A percentile compares a stretch with the other conserved stretches of the same genome.
Evolutionary conservation across 257 asterid genomes (phyloP).

Genomic region (Penstemon barbatus): DNA sequence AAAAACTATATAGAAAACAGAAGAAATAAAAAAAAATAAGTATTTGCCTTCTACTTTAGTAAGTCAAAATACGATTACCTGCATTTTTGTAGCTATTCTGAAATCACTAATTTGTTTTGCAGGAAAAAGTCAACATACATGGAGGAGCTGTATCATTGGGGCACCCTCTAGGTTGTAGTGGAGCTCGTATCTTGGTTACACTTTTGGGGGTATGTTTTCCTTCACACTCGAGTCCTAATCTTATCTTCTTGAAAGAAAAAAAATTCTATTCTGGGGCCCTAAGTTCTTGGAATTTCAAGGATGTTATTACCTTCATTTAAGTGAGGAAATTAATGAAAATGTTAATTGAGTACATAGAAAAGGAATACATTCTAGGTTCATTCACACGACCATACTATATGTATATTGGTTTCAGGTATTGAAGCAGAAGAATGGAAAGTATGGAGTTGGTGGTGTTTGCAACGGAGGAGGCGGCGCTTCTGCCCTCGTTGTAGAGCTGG

Average conservation of each 20-base stretch:
- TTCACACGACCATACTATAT: slow-evolving; percentile 10
- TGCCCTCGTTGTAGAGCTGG: slow-evolving; percentile 79
- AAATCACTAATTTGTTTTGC: slow-evolving; percentile 33
- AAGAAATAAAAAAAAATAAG: neutral
- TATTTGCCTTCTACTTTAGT: neutral
- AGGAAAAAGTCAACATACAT: slow-evolving; percentile 86
- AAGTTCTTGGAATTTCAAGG: neutral
- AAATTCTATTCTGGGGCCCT: neutral
- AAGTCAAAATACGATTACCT: neutral
- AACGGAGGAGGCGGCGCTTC: slow-evolving; percentile 99
- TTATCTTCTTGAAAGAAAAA: neutral
- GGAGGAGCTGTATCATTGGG: slow-evolving; percentile 99
- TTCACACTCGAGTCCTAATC: neutral
- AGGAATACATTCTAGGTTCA: neutral
- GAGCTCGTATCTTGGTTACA: slow-evolving; percentile 93
- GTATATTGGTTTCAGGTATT: slow-evolving; percentile 51
- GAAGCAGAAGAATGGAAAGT: slow-evolving; percentile 77
- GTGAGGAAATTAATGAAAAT: neutral
- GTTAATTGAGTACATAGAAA: neutral
- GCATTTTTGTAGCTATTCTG: slow-evolving; percentile 9
- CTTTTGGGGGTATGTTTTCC: slow-evolving; percentile 80
- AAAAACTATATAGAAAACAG: neutral
- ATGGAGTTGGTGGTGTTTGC: slow-evolving; percentile 91
- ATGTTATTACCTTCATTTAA: slow-evolving; percentile 2
- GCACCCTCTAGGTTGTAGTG: slow-evolving; percentile 99